phyloP scores from a whole-genome alignment of 2,329 filamentous ascomycete species.

The Stachybotrys chlorohalonatus region DNA sequence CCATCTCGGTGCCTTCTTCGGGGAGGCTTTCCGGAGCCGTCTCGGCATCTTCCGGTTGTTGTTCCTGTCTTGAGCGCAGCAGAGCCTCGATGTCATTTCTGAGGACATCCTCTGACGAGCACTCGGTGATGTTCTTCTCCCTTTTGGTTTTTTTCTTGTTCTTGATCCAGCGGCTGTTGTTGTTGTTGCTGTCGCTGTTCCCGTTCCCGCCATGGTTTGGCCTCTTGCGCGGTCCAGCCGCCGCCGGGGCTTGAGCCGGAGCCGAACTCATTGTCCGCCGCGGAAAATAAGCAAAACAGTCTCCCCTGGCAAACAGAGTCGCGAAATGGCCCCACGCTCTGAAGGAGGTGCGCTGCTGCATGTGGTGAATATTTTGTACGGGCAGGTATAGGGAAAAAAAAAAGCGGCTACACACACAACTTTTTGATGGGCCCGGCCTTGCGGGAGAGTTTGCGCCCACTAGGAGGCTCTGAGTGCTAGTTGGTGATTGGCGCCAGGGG shows the following conservation, averaged over 20 bases:
- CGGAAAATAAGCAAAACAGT: neutral
- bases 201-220: conserved; percentile 4
- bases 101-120: conserved; percentile 59
- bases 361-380: neutral
- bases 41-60: conserved; percentile 8
- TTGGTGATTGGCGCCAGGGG: no score
- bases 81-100: conserved; percentile 52
- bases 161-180: conserved; percentile 18
- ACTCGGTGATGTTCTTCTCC: conserved; percentile 50
- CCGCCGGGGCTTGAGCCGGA: neutral
- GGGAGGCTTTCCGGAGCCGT: conserved; percentile 38
- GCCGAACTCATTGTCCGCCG: neutral
- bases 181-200: neutral
- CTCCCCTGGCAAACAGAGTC: neutral
- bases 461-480: no score
- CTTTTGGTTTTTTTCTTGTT: conserved; percentile 44
- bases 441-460: no score
- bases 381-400: no score
- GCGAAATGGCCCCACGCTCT: neutral
- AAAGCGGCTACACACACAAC: no score
- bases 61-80: conserved; percentile 21
- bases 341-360: neutral
- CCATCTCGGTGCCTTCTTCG: conserved; percentile 62
- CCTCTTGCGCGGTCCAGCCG: conserved; percentile 9
- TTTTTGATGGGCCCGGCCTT: no score